A percentile compares a stretch with the other conserved stretches of the same genome.
Evolutionary conservation across 331 rosid genomes (phyloP).

Genomic region (Prunus yedoensis): DNA sequence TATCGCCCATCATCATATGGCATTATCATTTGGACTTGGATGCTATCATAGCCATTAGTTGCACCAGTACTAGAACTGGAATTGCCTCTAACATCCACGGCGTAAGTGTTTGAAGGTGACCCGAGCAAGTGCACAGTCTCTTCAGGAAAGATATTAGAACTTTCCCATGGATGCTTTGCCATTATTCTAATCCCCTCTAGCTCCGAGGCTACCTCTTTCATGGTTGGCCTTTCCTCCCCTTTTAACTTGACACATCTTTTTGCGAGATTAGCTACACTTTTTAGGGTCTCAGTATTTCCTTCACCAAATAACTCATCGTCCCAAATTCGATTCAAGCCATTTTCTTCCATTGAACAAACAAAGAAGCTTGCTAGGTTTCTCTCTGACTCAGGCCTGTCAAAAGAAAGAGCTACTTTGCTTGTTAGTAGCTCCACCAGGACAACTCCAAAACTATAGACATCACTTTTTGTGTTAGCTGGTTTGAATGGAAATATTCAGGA

Average conservation of each 20-base stretch:
- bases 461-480: slow-evolving; percentile 19
- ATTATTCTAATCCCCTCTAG: not conserved
- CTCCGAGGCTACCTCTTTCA: not conserved
- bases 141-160: not conserved
- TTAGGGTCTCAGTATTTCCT: not conserved
- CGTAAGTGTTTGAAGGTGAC: not conserved
- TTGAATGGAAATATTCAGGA: slow-evolving; percentile 18
- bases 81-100: not conserved
- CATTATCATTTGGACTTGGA: slow-evolving; percentile 6
- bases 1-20: not conserved
- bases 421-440: slow-evolving; percentile 13
- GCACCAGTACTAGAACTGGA: not conserved
- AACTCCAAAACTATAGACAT: slow-evolving; percentile 24
- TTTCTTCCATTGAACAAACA: not conserved
- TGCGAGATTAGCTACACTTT: not conserved
- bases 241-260: not conserved
- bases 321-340: not conserved
- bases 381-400: not conserved
- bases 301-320: not conserved
- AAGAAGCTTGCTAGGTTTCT: slow-evolving; percentile 6
- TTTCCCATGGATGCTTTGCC: not conserved
- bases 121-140: slow-evolving; percentile 6
- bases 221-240: not conserved
- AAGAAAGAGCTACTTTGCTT: not conserved
- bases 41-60: not conserved